Base-by-base conservation (phyloP, 2,329 filamentous ascomycete species). In the Colletotrichum destructivum region DNA sequence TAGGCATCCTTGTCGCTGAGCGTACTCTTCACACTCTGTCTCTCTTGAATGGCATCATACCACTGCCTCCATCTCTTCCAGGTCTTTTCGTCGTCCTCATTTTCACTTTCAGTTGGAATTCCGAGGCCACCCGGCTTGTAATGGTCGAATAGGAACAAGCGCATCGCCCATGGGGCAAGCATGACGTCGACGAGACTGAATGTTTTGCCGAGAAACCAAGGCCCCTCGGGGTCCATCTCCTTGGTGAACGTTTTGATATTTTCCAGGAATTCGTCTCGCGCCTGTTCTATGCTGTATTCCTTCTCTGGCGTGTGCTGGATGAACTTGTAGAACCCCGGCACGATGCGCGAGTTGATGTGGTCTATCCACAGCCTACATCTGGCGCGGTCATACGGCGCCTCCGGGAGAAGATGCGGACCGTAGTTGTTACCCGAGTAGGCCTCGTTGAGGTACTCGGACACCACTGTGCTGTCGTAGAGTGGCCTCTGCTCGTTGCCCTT, bases 381-480 rank as follows among this genome's bases (percentile, higher is more conserved):
- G 4, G 93, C 93, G 63, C 88, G 85, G 65, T 89, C 86, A 76
- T 94, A 95, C 0, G 89, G 83, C 66, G 91, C 89, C 0, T 80
- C 77, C 0, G 93, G 91, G 12, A 93, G 81, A 4, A 95, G 79
- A 1, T 81, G 79, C 2, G 84, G 85, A 0, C 83, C 84, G 62
- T 88, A 76, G 9, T 75, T 74, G 66, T 84, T 80, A 77, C 86
- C 84, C 0, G 86, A 83, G 72, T 90, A 94, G 0, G 89, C 89
- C 73, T 95, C 93, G 74, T 96, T 91, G 1, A 96, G 84, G 75
- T 93, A 96, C 79, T 95, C 92, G 81, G 90, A 91, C 47, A 96
- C 86, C 57, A 95, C 88, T 9, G 85, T 89, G 76, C 90, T 93
- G 79, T 96, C 93, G 75, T 93, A 94, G 8, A 95, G 84, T 0